These are phyloP conservation scores for Citrus australasica DNA, from an alignment of 345 rosid species.

Conservation along the genomic window DNA sequence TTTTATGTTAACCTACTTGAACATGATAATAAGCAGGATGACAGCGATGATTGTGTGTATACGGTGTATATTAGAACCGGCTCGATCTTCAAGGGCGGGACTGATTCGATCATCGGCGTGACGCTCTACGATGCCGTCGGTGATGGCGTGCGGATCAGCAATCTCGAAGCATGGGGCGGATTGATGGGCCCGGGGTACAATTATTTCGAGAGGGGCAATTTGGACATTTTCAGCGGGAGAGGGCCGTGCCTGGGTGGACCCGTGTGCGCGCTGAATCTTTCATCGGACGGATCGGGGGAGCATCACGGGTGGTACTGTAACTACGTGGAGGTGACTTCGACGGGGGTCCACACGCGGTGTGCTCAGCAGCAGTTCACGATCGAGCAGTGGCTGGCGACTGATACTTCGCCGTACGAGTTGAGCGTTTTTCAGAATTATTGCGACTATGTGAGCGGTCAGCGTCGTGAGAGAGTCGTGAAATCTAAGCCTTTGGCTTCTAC, in stretches of 20 bases:
- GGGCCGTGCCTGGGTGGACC: conserved; percentile 53
- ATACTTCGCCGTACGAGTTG: conserved; percentile 60
- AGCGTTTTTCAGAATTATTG: conserved; percentile 54
- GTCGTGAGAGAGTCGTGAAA: not conserved
- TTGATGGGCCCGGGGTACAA: conserved; percentile 67
- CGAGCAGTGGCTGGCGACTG: conserved; percentile 90
- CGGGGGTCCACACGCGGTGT: conserved; percentile 59
- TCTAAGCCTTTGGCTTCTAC: not conserved
- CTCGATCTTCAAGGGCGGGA: conserved; percentile 75
- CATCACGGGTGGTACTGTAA: conserved; percentile 89
- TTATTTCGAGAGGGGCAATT: conserved; percentile 87
- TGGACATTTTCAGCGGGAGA: conserved; percentile 82
- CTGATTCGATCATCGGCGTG: conserved; percentile 64
- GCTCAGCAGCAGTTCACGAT: conserved; percentile 51
- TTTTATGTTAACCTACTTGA: no score
- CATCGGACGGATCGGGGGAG: conserved; percentile 70
- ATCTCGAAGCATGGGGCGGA: conserved; percentile 82
- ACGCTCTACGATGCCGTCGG: conserved; percentile 49
- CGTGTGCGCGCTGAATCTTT: conserved; percentile 65
- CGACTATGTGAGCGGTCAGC: not conserved
- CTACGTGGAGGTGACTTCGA: conserved; percentile 71
- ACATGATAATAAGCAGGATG: conserved; percentile 22
- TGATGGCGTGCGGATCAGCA: conserved; percentile 27
- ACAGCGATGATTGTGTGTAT: conserved; percentile 62
- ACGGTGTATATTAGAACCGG: conserved; percentile 72